A percentile compares a stretch with the other conserved stretches of the same genome.
Evolutionary conservation across 2,329 filamentous ascomycete genomes (phyloP).

Genomic region (Chaetothyriales sp.): DNA sequence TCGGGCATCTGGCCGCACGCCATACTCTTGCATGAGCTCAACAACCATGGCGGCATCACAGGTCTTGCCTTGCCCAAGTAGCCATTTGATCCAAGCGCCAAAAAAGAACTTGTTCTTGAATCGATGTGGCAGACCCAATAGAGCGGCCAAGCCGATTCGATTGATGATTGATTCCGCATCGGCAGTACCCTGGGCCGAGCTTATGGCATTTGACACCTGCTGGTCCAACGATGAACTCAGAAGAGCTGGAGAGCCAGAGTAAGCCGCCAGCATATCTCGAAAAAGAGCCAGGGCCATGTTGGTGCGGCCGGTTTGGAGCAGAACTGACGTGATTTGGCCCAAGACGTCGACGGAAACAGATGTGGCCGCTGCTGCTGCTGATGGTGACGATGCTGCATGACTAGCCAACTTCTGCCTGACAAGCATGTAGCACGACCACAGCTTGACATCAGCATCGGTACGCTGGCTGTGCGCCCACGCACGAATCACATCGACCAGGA

Average conservation of each 20-base stretch:
- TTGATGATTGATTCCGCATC: constrained; percentile 31
- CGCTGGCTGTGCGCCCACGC: constrained; percentile 43
- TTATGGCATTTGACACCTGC: constrained; percentile 16
- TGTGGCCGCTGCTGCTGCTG: background rate
- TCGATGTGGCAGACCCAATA: constrained; percentile 37
- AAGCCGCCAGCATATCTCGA: constrained; percentile 58
- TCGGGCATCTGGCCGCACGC: constrained; percentile 52
- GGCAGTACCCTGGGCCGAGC: background rate
- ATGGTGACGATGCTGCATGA: constrained; percentile 31
- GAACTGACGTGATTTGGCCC: constrained; percentile 55
- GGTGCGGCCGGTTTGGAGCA: constrained; percentile 50
- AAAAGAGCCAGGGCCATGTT: constrained; percentile 61
- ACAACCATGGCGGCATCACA: constrained; percentile 59
- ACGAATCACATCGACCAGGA: constrained; percentile 49
- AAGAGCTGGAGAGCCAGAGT: constrained; percentile 22
- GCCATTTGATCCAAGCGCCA: constrained; percentile 73
- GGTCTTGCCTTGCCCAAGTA: constrained; percentile 57
- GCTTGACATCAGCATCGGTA: constrained; percentile 37
- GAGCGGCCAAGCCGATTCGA: constrained; percentile 32
- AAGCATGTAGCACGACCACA: constrained; percentile 52
- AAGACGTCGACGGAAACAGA: constrained; percentile 50
- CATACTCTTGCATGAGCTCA: constrained; percentile 56
- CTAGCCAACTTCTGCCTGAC: constrained; percentile 45
- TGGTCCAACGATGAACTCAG: constrained; percentile 26
- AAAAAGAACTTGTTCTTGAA: constrained; percentile 66